Conservation (phyloP, 805 yeast species). For the Saccharomycopsis sp. region DNA sequence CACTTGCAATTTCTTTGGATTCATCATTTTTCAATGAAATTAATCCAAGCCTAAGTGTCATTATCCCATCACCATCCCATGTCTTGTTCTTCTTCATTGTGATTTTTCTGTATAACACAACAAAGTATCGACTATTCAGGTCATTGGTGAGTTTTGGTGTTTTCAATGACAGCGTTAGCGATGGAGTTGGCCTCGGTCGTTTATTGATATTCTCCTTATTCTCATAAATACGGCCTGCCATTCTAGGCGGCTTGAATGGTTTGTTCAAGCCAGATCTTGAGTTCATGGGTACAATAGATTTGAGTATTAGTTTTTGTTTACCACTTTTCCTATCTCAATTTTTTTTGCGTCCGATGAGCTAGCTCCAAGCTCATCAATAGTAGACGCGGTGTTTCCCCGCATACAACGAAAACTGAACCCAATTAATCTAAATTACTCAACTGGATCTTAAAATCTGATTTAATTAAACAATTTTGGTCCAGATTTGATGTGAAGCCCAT, state of each 20-base stretch:
- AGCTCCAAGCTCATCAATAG: background rate
- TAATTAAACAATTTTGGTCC: no score
- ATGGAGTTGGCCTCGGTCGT: conserved; percentile 1
- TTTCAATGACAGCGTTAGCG: background rate
- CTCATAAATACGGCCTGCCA: conserved; percentile 13
- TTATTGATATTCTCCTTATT: conserved; percentile 5
- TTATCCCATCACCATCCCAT: conserved; percentile 89
- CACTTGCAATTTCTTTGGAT: conserved; percentile 1
- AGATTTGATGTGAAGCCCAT: no score
- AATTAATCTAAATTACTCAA: no score
- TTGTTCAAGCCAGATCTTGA: conserved; percentile 28
- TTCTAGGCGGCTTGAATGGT: conserved; percentile 49
- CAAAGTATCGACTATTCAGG: conserved; percentile 21
- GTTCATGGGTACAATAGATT: no score
- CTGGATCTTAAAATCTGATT: no score
- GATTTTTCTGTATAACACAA: conserved; percentile 62
- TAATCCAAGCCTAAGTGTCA: conserved; percentile 25
- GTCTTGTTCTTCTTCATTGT: conserved; percentile 76
- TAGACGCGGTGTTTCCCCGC: no score
- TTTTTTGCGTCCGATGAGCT: background rate
- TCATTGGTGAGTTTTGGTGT: no score
- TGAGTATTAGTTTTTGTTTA: background rate
- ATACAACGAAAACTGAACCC: no score
- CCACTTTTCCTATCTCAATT: background rate
- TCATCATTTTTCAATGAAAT: conserved; percentile 11